These are phyloP conservation scores for Mycena polygramma DNA, from an alignment of 768 basidiomycete species.

Conservation along the genomic window DNA sequence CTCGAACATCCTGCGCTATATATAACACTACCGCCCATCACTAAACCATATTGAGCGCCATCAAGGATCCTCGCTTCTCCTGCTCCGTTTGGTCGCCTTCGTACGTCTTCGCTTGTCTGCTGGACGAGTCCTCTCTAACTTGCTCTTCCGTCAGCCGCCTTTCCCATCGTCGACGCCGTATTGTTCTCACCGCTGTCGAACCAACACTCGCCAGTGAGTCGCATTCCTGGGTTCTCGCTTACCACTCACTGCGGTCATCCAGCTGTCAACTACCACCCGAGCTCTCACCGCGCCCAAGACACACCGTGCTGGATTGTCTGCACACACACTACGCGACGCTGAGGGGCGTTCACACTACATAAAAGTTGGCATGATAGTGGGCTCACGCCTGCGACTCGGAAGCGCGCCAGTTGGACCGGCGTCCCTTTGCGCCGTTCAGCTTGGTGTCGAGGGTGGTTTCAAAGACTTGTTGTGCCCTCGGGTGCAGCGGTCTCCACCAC, in stretches of 20 bases:
- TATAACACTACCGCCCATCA: conserved; percentile 32
- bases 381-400: conserved; percentile 18
- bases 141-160: not conserved
- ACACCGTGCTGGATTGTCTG: conserved; percentile 1
- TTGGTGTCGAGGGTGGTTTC: conserved; percentile 23
- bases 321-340: conserved; percentile 15
- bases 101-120: not conserved
- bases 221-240: not conserved
- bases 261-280: conserved; percentile 1
- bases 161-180: not conserved
- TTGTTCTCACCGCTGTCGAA: not conserved
- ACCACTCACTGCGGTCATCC: not conserved
- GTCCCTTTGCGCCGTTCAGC: conserved; percentile 13
- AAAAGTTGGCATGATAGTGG: conserved; percentile 16
- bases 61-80: conserved; percentile 17
- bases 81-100: conserved; percentile 22
- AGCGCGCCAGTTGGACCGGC: conserved; percentile 15
- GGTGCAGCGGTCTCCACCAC: not conserved
- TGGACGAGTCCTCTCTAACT: not conserved
- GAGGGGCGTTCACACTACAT: conserved; percentile 21
- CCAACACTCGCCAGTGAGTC: not conserved
- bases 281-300: conserved; percentile 11
- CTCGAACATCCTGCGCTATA: not conserved
- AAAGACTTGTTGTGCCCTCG: conserved; percentile 3
- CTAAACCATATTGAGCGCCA: conserved; percentile 16